Percentiles rank a stretch among this genome's conserved stretches.
Conservation (phyloP, 495 filamentous ascomycete genomes). For the Penicillium odoratum region DNA sequence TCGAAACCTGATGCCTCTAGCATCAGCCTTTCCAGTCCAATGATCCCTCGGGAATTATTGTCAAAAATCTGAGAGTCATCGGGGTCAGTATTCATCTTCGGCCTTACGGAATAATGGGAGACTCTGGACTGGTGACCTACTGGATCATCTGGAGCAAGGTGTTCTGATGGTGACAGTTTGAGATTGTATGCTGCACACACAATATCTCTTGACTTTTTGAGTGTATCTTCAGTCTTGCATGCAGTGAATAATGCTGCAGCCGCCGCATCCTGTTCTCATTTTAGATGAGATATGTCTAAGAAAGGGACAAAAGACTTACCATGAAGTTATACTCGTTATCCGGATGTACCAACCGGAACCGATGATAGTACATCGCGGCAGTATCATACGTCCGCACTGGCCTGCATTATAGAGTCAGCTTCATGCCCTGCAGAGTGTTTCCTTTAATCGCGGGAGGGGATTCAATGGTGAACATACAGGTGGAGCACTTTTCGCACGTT, state of each 20-base stretch:
- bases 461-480: constrained; percentile 51
- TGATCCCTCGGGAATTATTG: constrained; percentile 67
- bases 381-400: constrained; percentile 84
- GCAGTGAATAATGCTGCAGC: constrained; percentile 85
- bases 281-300: constrained; percentile 13
- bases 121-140: constrained; percentile 41
- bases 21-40: constrained; percentile 88
- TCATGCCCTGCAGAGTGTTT: constrained; percentile 6
- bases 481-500: constrained; percentile 68
- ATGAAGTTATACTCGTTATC: constrained; percentile 66
- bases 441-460: not conserved
- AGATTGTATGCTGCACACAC: constrained; percentile 87
- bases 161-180: constrained; percentile 67
- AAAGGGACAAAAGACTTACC: constrained; percentile 28
- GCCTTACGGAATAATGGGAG: not conserved
- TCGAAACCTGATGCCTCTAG: constrained; percentile 93
- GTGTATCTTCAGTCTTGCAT: constrained; percentile 96
- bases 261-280: constrained; percentile 66
- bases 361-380: constrained; percentile 83
- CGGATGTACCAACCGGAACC: constrained; percentile 77
- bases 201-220: constrained; percentile 95
- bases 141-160: constrained; percentile 77
- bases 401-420: constrained; percentile 34
- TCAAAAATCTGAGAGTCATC: constrained; percentile 67
- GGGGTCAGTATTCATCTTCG: constrained; percentile 1